Conservation (phyloP, 2,329 filamentous ascomycete genomes). For the Exophiala calicioides region DNA sequence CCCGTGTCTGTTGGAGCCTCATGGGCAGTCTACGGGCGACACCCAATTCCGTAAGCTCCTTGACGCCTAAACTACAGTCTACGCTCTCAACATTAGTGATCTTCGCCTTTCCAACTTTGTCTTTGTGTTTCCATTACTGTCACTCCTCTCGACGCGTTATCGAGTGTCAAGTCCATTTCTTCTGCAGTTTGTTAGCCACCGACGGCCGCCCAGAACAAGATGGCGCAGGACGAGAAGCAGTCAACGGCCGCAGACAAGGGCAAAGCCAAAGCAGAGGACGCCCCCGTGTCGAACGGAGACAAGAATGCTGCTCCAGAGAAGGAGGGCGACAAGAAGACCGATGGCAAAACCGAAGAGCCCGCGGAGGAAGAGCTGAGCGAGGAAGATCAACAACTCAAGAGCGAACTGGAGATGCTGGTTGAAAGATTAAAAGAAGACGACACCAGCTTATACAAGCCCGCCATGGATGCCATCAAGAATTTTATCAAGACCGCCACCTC, state of each 20-base stretch:
- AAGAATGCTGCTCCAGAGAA: slow-evolving; percentile 62
- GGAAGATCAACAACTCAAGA: slow-evolving; percentile 97
- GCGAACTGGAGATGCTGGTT: slow-evolving; percentile 95
- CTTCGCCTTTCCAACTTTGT: slow-evolving; percentile 4
- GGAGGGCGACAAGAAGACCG: slow-evolving; percentile 70
- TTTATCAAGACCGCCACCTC: slow-evolving; percentile 99
- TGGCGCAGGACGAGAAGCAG: slow-evolving; percentile 93
- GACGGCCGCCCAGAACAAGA: slow-evolving; percentile 45
- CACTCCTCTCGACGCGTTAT: too few species aligned
- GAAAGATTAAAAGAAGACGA: slow-evolving; percentile 94
- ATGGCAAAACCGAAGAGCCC: slow-evolving; percentile 60
- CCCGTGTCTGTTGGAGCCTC: too few species aligned
- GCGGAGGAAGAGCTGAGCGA: slow-evolving; percentile 85
- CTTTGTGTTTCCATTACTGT: too few species aligned
- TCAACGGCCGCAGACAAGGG: slow-evolving; percentile 86
- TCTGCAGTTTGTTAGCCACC: slow-evolving; percentile 17
- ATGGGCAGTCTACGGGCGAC: too few species aligned
- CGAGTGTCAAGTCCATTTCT: slow-evolving; percentile 8
- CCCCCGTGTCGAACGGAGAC: slow-evolving; percentile 60
- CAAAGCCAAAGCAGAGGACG: slow-evolving; percentile 83
- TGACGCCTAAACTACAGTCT: slow-evolving; percentile 19
- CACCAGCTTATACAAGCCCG: slow-evolving; percentile 82
- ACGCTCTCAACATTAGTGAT: slow-evolving; percentile 2
- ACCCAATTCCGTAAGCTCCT: slow-evolving; percentile 28
- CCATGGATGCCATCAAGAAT: slow-evolving; percentile 93